These are phyloP conservation scores for Amborella trichopoda DNA, from an alignment of 164 flowering plant genomes.

Conservation along the genomic window DNA sequence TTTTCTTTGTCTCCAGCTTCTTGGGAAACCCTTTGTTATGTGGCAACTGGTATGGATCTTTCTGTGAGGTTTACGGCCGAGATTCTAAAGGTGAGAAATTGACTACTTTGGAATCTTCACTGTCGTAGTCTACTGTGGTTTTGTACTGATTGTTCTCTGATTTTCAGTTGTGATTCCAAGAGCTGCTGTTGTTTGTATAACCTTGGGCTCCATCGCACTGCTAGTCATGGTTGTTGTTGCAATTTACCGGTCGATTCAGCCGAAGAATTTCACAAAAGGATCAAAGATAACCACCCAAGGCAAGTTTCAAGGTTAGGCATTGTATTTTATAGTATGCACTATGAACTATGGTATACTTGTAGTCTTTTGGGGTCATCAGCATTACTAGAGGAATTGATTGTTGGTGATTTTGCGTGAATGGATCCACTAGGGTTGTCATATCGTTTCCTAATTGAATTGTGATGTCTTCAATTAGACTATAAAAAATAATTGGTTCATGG, in stretches of 20 bases:
- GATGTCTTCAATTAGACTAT: too few species aligned
- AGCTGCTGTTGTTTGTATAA: constrained; percentile 46
- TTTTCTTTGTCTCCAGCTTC: constrained; percentile 34
- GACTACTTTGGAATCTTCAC: too few species aligned
- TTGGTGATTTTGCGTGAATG: too few species aligned
- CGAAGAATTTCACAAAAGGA: constrained; percentile 22
- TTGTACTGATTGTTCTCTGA: background rate
- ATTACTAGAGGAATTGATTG: too few species aligned
- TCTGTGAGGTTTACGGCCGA: constrained; percentile 32
- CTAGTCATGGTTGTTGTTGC: constrained; percentile 45
- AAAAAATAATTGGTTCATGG: too few species aligned
- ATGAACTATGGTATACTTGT: too few species aligned
- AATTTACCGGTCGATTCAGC: constrained; percentile 48
- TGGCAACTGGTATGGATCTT: constrained; percentile 73
- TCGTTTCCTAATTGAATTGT: too few species aligned
- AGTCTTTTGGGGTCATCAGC: too few species aligned
- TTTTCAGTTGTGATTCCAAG: constrained; percentile 44
- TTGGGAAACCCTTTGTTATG: constrained; percentile 72
- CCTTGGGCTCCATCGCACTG: constrained; percentile 46
- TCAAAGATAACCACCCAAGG: constrained; percentile 35
- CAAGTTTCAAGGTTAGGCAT: constrained; percentile 14
- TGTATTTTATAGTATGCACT: too few species aligned
- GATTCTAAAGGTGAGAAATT: constrained; percentile 44
- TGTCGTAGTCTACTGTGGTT: too few species aligned
- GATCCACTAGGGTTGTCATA: too few species aligned